Evolutionary conservation across 352 stramenopile species (phyloP).

Genomic region (Pythium aquatile): DNA sequence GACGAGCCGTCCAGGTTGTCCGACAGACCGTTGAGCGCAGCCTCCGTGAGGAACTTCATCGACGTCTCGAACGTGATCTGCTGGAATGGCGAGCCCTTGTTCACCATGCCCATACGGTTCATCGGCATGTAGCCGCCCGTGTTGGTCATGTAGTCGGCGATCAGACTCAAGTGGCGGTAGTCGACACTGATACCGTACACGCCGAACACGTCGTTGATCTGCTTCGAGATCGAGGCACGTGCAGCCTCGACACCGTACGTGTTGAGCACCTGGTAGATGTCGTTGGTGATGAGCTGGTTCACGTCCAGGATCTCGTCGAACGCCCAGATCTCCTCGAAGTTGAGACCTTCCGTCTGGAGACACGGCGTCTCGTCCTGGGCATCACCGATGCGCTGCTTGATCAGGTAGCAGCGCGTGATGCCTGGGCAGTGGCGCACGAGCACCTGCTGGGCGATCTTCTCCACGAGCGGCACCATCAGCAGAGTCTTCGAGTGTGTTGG

Average conservation of each 20-base stretch:
- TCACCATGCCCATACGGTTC: conserved; percentile 97
- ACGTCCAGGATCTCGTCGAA: conserved; percentile 93
- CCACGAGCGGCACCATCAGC: conserved; percentile 88
- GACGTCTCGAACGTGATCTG: conserved; percentile 99
- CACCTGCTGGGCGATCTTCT: conserved; percentile 83
- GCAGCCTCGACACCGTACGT: conserved; percentile 99
- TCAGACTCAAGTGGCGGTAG: conserved; percentile 96
- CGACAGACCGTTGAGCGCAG: conserved; percentile 87
- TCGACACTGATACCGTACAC: conserved; percentile 99
- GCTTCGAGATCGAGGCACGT: conserved; percentile 96
- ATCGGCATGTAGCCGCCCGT: conserved; percentile 96
- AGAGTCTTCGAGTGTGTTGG: conserved; percentile 87
- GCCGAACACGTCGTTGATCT: conserved; percentile 99
- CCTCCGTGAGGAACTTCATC: conserved; percentile 97
- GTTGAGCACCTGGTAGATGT: conserved; percentile 96
- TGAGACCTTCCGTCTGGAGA: conserved; percentile 95
- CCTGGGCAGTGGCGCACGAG: conserved; percentile 85
- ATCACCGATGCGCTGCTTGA: conserved; percentile 84
- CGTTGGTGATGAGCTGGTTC: conserved; percentile 96
- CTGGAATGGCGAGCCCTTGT: conserved; percentile 95
- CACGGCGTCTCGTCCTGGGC: conserved; percentile 80
- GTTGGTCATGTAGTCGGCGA: conserved; percentile 99
- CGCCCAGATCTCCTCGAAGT: conserved; percentile 98
- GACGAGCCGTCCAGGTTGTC: conserved; percentile 94
- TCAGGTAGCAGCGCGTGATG: conserved; percentile 89